phyloP scores from a whole-genome alignment of 164 flowering plant genomes.

The Aristolochia fimbriata region DNA sequence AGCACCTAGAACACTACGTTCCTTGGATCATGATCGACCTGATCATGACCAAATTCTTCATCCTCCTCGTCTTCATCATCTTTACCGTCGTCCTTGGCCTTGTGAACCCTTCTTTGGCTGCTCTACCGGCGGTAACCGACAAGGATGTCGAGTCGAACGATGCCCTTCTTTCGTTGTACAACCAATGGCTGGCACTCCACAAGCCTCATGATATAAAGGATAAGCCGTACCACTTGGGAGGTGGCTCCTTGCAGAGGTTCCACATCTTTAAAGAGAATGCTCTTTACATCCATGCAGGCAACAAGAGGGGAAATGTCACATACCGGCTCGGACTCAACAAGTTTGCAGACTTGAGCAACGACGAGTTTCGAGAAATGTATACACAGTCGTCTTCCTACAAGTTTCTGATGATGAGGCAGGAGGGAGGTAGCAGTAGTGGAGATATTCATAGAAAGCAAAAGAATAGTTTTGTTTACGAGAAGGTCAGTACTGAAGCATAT shows the following conservation, averaged over 20 bases:
- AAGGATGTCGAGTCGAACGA: constrained; percentile 14
- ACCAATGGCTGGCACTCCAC: constrained; percentile 20
- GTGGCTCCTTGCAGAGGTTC: constrained; percentile 14
- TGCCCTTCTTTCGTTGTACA: constrained; percentile 13
- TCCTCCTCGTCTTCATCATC: constrained; percentile 3
- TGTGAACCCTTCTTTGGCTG: constrained; percentile 2
- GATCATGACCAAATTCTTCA: constrained; percentile 5
- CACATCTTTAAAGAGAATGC: constrained; percentile 18
- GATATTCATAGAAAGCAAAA: constrained; percentile 13
- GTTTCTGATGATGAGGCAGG: constrained; percentile 3
- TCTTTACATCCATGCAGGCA: constrained; percentile 18
- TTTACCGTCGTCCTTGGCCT: constrained; percentile 10
- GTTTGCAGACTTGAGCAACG: constrained; percentile 63
- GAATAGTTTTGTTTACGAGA: constrained; percentile 18
- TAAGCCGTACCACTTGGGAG: constrained; percentile 2
- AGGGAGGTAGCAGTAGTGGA: too few relatives aligned
- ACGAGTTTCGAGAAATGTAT: constrained; percentile 37
- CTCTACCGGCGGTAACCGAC: constrained; percentile 12
- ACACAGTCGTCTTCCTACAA: constrained; percentile 11
- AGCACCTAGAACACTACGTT: background rate
- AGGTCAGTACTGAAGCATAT: constrained; percentile 11
- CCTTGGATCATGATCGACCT: background rate
- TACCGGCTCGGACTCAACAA: constrained; percentile 42
- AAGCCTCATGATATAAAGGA: constrained; percentile 7
- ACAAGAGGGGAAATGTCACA: constrained; percentile 13